These are phyloP conservation scores for Colletotrichum theobromicola DNA, from an alignment of 2,329 filamentous ascomycete genomes.

Conservation along the genomic window DNA sequence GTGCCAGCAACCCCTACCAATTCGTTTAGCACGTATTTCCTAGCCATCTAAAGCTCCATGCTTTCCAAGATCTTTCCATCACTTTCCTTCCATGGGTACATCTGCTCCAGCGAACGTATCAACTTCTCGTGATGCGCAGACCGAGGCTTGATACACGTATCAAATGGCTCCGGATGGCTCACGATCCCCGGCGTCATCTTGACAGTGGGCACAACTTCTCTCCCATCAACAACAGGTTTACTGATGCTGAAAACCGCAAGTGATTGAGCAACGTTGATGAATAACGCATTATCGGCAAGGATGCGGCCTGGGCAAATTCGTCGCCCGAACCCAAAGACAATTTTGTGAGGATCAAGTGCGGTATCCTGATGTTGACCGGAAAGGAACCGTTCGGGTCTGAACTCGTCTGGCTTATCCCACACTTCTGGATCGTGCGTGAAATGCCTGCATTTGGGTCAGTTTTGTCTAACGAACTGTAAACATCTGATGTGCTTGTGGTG, in stretches of 20 bases:
- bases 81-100: conserved; percentile 18
- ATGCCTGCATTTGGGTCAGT: neutral
- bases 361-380: neutral
- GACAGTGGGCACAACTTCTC: conserved; percentile 31
- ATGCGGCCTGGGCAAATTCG: conserved; percentile 26
- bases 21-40: neutral
- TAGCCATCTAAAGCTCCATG: neutral
- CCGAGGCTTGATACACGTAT: conserved; percentile 10
- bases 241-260: conserved; percentile 51
- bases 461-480: neutral
- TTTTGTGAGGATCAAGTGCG: conserved; percentile 18
- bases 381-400: conserved; percentile 39
- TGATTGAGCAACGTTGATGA: conserved; percentile 39
- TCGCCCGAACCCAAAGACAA: conserved; percentile 25
- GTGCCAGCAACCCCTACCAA: too few relatives aligned
- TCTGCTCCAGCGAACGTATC: conserved; percentile 11
- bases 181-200: conserved; percentile 7
- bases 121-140: conserved; percentile 14
- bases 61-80: neutral
- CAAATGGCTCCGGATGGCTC: conserved; percentile 17
- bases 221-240: conserved; percentile 38
- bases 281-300: conserved; percentile 24
- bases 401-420: conserved; percentile 51
- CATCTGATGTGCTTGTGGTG: conserved; percentile 31
- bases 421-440: conserved; percentile 67